A percentile compares a stretch with the other conserved stretches of the same genome.
These are phyloP conservation scores for Acacia concinna DNA, from an alignment of 331 rosid genomes.

Conservation along the genomic window DNA sequence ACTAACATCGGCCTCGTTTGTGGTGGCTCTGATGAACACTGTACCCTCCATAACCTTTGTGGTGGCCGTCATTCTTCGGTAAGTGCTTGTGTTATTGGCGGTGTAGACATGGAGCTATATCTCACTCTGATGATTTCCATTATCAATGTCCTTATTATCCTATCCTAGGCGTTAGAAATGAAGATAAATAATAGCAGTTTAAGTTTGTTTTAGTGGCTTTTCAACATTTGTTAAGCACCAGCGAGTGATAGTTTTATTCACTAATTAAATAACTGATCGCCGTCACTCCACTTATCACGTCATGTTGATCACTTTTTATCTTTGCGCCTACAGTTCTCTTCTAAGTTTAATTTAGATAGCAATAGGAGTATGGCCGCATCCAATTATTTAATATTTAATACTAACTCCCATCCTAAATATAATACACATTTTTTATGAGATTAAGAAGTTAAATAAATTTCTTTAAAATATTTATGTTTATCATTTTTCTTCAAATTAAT, in stretches of 20 bases:
- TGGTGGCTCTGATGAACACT: slow-evolving; percentile 79
- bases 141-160: background rate
- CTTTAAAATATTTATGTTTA: no score
- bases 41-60: slow-evolving; percentile 79
- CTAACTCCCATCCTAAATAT: no score
- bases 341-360: background rate
- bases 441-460: no score
- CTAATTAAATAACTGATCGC: background rate
- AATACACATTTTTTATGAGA: no score
- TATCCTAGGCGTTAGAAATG: background rate
- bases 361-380: background rate
- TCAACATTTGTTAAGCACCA: background rate
- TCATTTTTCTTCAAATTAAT: no score
- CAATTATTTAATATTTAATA: background rate
- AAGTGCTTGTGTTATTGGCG: background rate
- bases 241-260: background rate
- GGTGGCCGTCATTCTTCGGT: slow-evolving; percentile 62
- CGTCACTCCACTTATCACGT: background rate
- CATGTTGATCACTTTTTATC: background rate
- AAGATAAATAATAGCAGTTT: background rate
- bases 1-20: slow-evolving; percentile 71
- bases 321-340: background rate
- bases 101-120: no score
- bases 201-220: background rate
- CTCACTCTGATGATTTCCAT: background rate